Evolutionary conservation across 768 basidiomycete genomes (phyloP).

Genomic region (Filobasidium floriforme): DNA sequence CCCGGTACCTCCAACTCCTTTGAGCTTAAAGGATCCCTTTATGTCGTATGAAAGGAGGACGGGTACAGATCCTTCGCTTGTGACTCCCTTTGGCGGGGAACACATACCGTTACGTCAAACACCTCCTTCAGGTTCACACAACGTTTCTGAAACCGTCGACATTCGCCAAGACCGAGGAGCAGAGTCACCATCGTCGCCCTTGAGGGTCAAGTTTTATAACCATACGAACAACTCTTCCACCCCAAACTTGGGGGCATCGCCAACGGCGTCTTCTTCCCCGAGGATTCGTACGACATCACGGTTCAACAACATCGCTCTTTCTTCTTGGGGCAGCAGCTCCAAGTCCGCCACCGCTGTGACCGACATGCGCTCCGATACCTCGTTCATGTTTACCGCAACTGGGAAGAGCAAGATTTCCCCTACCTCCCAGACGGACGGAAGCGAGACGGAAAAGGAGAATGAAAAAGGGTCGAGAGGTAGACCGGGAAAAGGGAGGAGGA

Average conservation of each 20-base stretch:
- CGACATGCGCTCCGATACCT: background rate
- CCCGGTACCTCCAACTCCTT: background rate
- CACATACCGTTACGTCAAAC: background rate
- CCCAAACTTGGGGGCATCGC: background rate
- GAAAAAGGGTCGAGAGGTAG: constrained; percentile 1
- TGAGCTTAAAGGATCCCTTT: background rate
- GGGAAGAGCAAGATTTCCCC: background rate
- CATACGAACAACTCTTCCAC: too few species aligned
- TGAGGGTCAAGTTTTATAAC: background rate
- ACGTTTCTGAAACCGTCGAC: background rate
- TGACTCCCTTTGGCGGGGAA: background rate
- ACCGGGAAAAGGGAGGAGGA: background rate
- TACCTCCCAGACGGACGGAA: background rate
- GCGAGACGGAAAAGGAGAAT: background rate
- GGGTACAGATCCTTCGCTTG: background rate
- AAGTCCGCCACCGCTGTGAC: too few species aligned
- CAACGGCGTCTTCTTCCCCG: background rate
- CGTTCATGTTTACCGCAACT: background rate
- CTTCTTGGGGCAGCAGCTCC: too few species aligned
- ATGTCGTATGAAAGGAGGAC: background rate
- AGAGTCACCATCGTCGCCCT: background rate
- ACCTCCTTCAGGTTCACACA: background rate
- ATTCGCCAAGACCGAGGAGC: too few species aligned
- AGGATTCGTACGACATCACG: too few species aligned
- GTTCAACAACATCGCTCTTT: too few species aligned